Base-by-base conservation (phyloP, 192 early-diverging fungal species). In the Entophlyctis luteolus region DNA sequence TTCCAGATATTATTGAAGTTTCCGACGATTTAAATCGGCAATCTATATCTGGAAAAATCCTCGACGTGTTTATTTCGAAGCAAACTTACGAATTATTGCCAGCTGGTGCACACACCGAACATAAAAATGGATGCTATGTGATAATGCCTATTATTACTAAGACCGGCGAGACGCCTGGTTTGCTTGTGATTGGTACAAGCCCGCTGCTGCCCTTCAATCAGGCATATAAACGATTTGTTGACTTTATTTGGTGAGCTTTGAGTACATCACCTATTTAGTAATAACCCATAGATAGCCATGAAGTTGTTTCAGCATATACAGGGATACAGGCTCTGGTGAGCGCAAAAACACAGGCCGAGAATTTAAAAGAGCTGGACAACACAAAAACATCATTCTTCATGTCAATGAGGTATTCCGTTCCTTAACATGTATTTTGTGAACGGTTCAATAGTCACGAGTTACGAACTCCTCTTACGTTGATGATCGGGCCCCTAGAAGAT, bases 401-500 rank as follows among this genome's bases (percentile, higher is more conserved):
- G 5, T 67, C 68, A 5, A 70, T 77, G 38, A 60, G 59, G 23
- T 71, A 73, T 32, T 65, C 46, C 1, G 42, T 20, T 27, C 31
- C 12, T 68, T 22, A 20, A 28, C 35, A 25, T 32, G 14, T 25
- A 14, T 62, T 62, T 1, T 52, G 0, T n/a, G 6, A 18, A 12
- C 27, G 20, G 2, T 14, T 31, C 12, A 31, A 20, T 4, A 75
- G 71, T 4, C 78, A 80, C 31, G 78, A 79, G 53, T 50, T 79
- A 12, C 39, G 79, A 42, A 86, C 80, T 1, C 84, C 84, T 0
- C 52, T 86, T 20, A 82, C 81, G 3, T 45, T 86, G 18, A 86
- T 86, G 67, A 56, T 86, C 16, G 73, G 78, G 3, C 80, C 80
- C 2, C 50, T 82, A 8, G 82, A 84, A 2, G 84, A 85, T 38